phyloP scores from a whole-genome alignment of 2,329 filamentous ascomycete species.

The Periglandula ipomoeae region DNA sequence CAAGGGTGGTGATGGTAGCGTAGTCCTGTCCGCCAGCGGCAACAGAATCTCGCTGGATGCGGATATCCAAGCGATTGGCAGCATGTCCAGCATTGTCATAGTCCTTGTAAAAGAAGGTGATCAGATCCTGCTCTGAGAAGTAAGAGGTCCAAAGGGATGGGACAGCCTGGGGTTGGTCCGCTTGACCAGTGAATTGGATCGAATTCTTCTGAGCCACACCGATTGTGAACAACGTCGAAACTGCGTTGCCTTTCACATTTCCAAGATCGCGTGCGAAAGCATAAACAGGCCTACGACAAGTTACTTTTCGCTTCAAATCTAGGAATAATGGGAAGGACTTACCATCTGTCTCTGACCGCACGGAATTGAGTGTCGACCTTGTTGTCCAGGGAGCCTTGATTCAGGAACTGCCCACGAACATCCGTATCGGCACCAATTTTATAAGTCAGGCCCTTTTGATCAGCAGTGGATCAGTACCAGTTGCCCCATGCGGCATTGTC shows the following conservation, averaged over 20 bases:
- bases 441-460: conserved; percentile 45
- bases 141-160: conserved; percentile 73
- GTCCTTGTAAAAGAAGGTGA: conserved; percentile 69
- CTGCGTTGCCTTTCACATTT: conserved; percentile 26
- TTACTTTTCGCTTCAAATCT: background rate
- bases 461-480: conserved; percentile 64
- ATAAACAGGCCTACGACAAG: conserved; percentile 57
- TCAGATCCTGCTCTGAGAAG: conserved; percentile 47
- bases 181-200: conserved; percentile 63
- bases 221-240: conserved; percentile 59
- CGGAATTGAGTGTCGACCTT: conserved; percentile 54
- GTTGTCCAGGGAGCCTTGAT: conserved; percentile 53
- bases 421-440: conserved; percentile 58
- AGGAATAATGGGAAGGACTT: conserved; percentile 12
- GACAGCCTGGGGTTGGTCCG: conserved; percentile 51
- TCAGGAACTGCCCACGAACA: conserved; percentile 60
- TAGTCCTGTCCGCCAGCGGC: conserved; percentile 65
- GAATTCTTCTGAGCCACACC: conserved; percentile 69
- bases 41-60: conserved; percentile 57
- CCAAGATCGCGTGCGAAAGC: conserved; percentile 60
- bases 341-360: conserved; percentile 24
- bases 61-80: conserved; percentile 56
- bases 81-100: conserved; percentile 50
- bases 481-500: conserved; percentile 77
- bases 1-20: conserved; percentile 64